Conservation (phyloP, 2,329 filamentous ascomycete species). For the Pyricularia grisea region DNA sequence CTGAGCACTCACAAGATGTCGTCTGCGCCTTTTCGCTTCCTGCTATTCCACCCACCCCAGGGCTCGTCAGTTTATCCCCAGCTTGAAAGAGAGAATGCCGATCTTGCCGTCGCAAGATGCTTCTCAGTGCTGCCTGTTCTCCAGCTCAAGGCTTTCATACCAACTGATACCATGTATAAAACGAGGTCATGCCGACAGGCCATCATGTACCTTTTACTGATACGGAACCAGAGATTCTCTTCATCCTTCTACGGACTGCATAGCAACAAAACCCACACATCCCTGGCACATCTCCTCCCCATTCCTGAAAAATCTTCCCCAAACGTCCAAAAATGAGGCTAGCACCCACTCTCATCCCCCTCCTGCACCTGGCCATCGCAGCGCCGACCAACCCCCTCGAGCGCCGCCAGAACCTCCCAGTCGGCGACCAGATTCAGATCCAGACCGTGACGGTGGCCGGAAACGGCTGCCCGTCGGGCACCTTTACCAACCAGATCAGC, state of each 20-base stretch:
- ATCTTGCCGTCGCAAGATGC: not conserved
- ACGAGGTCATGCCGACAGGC: not conserved
- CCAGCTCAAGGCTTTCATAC: not conserved
- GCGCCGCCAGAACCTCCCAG: not conserved
- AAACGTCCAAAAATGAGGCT: not conserved
- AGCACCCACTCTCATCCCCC: not conserved
- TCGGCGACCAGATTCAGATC: conserved; percentile 1
- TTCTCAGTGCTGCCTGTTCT: not conserved
- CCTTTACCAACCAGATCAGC: not conserved
- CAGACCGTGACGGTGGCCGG: not conserved
- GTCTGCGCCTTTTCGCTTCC: not conserved
- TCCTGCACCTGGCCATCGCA: not conserved
- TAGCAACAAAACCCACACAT: not conserved
- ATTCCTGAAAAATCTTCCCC: not conserved
- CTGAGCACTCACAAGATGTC: not conserved
- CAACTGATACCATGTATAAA: not conserved
- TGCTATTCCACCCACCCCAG: not conserved
- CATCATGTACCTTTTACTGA: not conserved
- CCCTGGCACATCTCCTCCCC: not conserved
- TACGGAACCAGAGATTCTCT: not conserved
- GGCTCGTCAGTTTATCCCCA: not conserved
- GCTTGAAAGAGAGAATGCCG: not conserved
- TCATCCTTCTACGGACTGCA: not conserved
- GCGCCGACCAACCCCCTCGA: not conserved
- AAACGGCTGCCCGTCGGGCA: conserved; percentile 2